phyloP scores from a whole-genome alignment of 495 filamentous ascomycete species.

The Xylaria intraflava region DNA sequence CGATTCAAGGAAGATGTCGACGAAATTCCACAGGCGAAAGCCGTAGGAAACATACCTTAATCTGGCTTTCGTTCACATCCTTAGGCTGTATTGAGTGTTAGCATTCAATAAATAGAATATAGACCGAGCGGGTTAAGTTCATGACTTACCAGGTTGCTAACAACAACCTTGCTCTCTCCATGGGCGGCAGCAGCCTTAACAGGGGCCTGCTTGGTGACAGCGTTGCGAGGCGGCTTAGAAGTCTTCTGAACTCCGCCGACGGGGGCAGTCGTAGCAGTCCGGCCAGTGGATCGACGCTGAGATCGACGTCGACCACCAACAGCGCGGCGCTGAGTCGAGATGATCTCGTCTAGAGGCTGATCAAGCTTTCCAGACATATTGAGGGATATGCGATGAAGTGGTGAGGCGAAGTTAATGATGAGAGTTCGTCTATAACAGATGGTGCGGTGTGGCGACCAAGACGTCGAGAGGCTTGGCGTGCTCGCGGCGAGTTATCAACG shows the following conservation, averaged over 20 bases:
- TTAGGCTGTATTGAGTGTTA: conserved; percentile 63
- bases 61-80: conserved; percentile 89
- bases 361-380: conserved; percentile 89
- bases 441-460: conserved; percentile 8
- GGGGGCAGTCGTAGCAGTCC: conserved; percentile 52
- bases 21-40: conserved; percentile 46
- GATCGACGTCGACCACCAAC: conserved; percentile 49
- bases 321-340: conserved; percentile 61
- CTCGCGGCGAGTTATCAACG: not conserved
- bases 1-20: conserved; percentile 44
- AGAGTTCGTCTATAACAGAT: conserved; percentile 10
- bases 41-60: conserved; percentile 97
- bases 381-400: conserved; percentile 26
- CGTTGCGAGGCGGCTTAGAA: conserved; percentile 53
- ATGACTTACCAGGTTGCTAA: conserved; percentile 89
- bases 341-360: conserved; percentile 91
- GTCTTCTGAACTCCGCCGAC: conserved; percentile 85
- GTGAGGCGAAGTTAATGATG: conserved; percentile 10
- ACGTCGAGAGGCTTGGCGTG: not conserved
- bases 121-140: not conserved
- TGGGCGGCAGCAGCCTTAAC: conserved; percentile 49
- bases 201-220: conserved; percentile 55
- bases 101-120: conserved; percentile 10
- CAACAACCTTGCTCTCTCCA: conserved; percentile 89
- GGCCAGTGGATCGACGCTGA: conserved; percentile 44